Conservation (phyloP, 2,329 filamentous ascomycete species). For the Passalora sequoiae region DNA sequence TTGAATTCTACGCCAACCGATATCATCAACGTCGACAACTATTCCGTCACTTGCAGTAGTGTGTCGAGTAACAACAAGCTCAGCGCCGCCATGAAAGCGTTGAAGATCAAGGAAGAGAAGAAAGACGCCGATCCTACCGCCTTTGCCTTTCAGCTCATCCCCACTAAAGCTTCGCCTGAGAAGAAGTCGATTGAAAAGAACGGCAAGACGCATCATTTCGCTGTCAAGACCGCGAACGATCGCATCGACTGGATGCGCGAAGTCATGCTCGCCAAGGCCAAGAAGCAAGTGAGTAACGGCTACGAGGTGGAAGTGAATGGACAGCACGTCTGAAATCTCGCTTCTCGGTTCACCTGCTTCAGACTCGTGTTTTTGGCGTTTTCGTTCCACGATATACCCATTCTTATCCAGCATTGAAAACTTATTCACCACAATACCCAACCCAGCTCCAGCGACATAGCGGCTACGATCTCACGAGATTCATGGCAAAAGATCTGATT, state of each 20-base stretch:
- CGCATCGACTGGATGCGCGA: conserved; percentile 97
- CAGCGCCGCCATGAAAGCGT: conserved; percentile 77
- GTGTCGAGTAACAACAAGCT: conserved; percentile 73
- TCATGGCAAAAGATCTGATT: background rate
- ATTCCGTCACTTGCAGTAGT: conserved; percentile 77
- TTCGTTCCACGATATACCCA: background rate
- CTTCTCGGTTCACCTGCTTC: background rate
- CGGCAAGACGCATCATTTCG: conserved; percentile 84
- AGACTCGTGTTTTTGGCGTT: background rate
- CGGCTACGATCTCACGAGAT: background rate
- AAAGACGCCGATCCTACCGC: conserved; percentile 47
- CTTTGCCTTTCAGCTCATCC: conserved; percentile 82
- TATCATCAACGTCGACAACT: conserved; percentile 83
- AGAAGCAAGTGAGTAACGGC: conserved; percentile 77
- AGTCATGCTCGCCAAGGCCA: conserved; percentile 82
- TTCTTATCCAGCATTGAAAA: background rate
- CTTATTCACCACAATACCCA: conserved; percentile 1
- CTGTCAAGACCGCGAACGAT: conserved; percentile 79
- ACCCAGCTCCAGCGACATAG: background rate
- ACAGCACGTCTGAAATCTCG: background rate
- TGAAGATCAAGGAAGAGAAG: conserved; percentile 55
- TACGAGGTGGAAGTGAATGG: conserved; percentile 80
- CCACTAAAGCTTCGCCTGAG: conserved; percentile 39
- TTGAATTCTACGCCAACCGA: conserved; percentile 62
- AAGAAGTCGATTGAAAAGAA: conserved; percentile 5